These are phyloP conservation scores for Talaromyces rugulosus DNA, from an alignment of 2,329 filamentous ascomycete genomes.

Conservation along the genomic window DNA sequence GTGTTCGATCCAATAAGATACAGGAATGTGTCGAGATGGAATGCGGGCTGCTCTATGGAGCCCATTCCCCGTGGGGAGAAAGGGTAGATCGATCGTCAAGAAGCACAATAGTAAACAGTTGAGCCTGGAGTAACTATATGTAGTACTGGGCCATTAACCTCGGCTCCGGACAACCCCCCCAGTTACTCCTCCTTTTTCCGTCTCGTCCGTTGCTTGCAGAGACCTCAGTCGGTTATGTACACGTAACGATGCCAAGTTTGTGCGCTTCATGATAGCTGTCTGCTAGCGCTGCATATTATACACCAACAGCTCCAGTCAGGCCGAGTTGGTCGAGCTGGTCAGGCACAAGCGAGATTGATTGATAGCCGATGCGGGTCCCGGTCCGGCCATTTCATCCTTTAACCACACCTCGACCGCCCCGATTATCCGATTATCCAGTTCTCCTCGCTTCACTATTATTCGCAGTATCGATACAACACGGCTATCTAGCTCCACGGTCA, in stretches of 20 bases:
- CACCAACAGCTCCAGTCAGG: not conserved
- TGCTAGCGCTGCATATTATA: not conserved
- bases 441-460: not conserved
- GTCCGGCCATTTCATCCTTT: not conserved
- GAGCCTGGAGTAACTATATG: not conserved
- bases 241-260: not conserved
- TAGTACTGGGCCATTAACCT: not conserved
- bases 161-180: not conserved
- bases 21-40: not conserved
- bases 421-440: not conserved
- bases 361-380: not conserved
- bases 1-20: not conserved
- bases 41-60: not conserved
- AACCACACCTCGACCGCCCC: not conserved
- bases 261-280: not conserved
- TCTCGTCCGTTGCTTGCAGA: not conserved
- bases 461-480: not conserved
- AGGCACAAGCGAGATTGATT: not conserved
- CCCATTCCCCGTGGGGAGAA: not conserved
- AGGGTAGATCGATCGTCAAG: not conserved
- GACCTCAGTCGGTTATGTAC: not conserved
- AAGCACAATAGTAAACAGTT: not conserved
- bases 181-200: too few species aligned
- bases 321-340: not conserved
- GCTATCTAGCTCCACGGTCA: not conserved